Base-by-base conservation (phyloP, 1,139 yeast species). In the Candida glucosophila region DNA sequence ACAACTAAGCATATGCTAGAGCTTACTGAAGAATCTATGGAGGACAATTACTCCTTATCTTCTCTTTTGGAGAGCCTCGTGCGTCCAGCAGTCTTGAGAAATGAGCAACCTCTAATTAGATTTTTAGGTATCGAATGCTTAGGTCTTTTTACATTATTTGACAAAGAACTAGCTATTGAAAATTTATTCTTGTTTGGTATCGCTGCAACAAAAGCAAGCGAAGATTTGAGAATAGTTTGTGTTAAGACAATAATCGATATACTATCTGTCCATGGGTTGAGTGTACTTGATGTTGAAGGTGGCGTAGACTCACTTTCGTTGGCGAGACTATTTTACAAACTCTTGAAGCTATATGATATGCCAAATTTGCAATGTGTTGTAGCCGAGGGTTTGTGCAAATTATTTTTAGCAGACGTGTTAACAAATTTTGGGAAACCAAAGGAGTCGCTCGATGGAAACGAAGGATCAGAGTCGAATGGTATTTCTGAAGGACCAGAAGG, bases 331-430 rank as follows among this genome's bases (percentile, higher is more conserved):
- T 78, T 80, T 37, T 77, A 74, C 54, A 72, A 77, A 43, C 72
- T 80, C 2, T 58, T 86, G 35, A 69, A 69, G 33, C 64, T 72
- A 31, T 59, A 58, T 21, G 73, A 70, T 5, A 59, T 71, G 41
- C 80, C 81, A 0, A 72, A 69, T 21, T 64, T 85, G 14, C 95
- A 83, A 47, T 77, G 90, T 1, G 62, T 74, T 2, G 82, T 90
- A 5, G 95, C 92, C 0, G 94, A 83, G 43, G 94, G 95, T 0
- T 58, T 88, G 15, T 82, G 90, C 43, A 88, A 90, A 52, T 57
- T 90, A 27, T 73, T 79, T 40, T 60, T 90, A 28, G 83, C 90
- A 9, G 94, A 82, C 37, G 69, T 82, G 14, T 67, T 86, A 33
- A 67, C 61, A 12, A 86, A 78, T 41, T 74, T 73, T 27, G 82